Evolutionary conservation across 352 stramenopile species (phyloP).

Genomic region (Phytophthora hibernalis): DNA sequence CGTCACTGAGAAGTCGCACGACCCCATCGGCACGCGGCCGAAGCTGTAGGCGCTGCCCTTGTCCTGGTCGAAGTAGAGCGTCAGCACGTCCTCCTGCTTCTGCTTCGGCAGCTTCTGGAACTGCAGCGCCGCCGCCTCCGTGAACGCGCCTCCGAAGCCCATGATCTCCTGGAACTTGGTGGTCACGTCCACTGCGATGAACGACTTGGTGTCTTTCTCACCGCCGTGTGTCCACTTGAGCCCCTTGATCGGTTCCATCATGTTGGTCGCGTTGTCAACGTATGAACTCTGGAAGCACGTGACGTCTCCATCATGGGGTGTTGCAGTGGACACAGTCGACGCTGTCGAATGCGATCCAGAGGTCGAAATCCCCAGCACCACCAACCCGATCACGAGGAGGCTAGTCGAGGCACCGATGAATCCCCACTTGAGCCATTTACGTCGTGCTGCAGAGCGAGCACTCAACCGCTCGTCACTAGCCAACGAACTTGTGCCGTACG

Average conservation of each 20-base stretch:
- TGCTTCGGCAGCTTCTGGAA: conserved; percentile 77
- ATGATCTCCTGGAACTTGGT: conserved; percentile 79
- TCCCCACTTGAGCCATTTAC: conserved; percentile 35
- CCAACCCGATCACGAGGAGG: conserved; percentile 1
- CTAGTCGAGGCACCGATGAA: conserved; percentile 28
- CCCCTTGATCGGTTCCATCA: conserved; percentile 66
- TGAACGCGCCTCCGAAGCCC: conserved; percentile 94
- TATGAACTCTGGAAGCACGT: conserved; percentile 77
- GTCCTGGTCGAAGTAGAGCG: conserved; percentile 88
- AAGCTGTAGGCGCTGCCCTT: conserved; percentile 86
- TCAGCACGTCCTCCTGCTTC: conserved; percentile 87
- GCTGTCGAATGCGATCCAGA: conserved; percentile 4
- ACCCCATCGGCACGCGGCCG: conserved; percentile 91
- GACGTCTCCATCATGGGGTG: conserved; percentile 23
- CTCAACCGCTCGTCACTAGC: conserved; percentile 36
- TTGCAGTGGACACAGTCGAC: conserved; percentile 12
- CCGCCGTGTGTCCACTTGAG: conserved; percentile 47
- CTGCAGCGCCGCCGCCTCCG: conserved; percentile 87
- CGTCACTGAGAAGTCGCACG: conserved; percentile 86
- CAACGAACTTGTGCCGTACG: conserved; percentile 57
- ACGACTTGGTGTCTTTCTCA: conserved; percentile 34
- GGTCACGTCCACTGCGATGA: conserved; percentile 54
- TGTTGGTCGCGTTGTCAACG: conserved; percentile 56
- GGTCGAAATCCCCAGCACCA: conserved; percentile 12
- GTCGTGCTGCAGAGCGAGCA: conserved; percentile 15